Conservation (phyloP, 352 stramenopile species). For the Pythium rishiriense region DNA sequence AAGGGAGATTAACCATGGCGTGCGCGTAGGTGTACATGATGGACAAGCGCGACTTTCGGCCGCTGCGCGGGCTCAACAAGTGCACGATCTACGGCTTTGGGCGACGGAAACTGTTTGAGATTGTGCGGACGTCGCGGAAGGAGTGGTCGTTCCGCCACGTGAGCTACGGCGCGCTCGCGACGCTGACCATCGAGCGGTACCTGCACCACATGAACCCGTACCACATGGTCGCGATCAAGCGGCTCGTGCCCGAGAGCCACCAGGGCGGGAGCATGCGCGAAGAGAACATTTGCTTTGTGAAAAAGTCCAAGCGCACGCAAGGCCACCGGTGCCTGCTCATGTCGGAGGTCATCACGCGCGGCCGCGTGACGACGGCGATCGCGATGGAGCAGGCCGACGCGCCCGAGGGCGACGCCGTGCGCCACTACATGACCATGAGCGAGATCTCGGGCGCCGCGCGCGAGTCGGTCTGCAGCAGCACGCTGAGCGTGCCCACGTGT, state of each 20-base stretch:
- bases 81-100: conserved; percentile 81
- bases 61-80: conserved; percentile 59
- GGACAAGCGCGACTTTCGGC: conserved; percentile 78
- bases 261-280: conserved; percentile 54
- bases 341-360: conserved; percentile 79
- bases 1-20: neutral
- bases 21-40: conserved; percentile 57
- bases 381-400: conserved; percentile 59
- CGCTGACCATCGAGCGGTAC: conserved; percentile 68
- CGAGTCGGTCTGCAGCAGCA: conserved; percentile 72
- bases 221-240: conserved; percentile 78
- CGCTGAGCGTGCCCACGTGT: conserved; percentile 64
- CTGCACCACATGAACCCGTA: conserved; percentile 61
- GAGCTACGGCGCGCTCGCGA: conserved; percentile 62
- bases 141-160: conserved; percentile 69
- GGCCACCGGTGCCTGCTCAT: conserved; percentile 77
- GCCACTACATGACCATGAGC: conserved; percentile 81
- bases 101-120: conserved; percentile 73
- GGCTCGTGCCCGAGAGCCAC: conserved; percentile 45
- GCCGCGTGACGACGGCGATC: conserved; percentile 76
- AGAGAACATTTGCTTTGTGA: conserved; percentile 81
- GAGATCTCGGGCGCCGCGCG: conserved; percentile 59
- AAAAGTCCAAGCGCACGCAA: conserved; percentile 65
- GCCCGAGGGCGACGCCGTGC: conserved; percentile 47
- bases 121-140: conserved; percentile 70